Base-by-base conservation (phyloP, 352 stramenopile genomes). In the Globisporangium okanoganense region DNA sequence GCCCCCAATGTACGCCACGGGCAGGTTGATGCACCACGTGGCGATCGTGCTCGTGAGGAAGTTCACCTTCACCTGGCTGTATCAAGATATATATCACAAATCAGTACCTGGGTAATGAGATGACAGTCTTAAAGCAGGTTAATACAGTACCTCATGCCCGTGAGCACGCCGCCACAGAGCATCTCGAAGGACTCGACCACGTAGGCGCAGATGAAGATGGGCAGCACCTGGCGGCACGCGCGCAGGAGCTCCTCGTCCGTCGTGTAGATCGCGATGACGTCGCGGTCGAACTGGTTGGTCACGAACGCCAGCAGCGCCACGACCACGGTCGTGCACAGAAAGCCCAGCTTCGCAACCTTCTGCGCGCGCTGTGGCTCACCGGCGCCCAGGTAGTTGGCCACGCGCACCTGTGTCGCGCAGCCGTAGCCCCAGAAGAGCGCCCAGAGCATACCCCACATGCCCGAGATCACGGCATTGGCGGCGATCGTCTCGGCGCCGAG, bases 371-470 rank as follows among this genome's bases (percentile, higher is more conserved):
- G 52, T 0, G 84, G 82, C 43, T 81, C 69, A 1, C 74, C 76
- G 5, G 85, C 82, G 5, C 82, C 82, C 2, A 94, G 62, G 51
- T 92, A 90, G 58, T 87, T 92, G 57, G 82, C 85, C 25, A 92
- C 80, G 25, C 82, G 82, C 40, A 89, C 73, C 58, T 94, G 85
- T 1, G 82, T 91, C 12, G 84, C 84, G 49, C 82, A 93, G 44
- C 76, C 84, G 49, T 89, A 93, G 13, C 82, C 82, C 82, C 84
- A 93, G 58, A 90, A 91, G 25, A 92, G 71, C 9, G 79, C 80
- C 80, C 82, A 92, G 1, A 90, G 71, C 33, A 92, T 40, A 3
- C 70, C 66, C 80, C 82, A 90, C 49, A 92, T 71, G 7, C 78
- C 75, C 2, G 80, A 79, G 52, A 92, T 75, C 25, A 92, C 78